phyloP scores from a whole-genome alignment of 495 filamentous ascomycete genomes.

The Pyrenula massariospora region DNA sequence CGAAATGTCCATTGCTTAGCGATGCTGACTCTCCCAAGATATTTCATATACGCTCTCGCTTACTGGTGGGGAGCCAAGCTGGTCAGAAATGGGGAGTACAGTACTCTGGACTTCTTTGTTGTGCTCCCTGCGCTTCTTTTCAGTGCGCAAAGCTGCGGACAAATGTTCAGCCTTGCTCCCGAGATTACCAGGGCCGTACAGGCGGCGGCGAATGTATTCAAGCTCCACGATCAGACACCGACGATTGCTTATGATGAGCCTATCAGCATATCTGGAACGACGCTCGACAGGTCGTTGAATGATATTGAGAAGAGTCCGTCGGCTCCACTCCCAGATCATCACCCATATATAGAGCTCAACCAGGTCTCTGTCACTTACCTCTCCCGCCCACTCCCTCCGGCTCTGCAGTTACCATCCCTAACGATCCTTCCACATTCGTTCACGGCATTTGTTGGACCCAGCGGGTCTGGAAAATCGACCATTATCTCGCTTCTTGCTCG shows the following conservation, averaged over 20 bases:
- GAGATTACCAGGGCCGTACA: slow-evolving; percentile 56
- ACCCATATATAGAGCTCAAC: slow-evolving; percentile 38
- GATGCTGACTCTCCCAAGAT: slow-evolving; percentile 2
- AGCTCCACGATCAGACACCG: slow-evolving; percentile 56
- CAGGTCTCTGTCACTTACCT: slow-evolving; percentile 42
- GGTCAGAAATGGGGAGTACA: slow-evolving; percentile 43
- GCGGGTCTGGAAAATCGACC: slow-evolving; percentile 51
- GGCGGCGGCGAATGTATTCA: slow-evolving; percentile 63
- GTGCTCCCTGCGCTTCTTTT: slow-evolving; percentile 45
- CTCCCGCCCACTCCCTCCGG: slow-evolving; percentile 37
- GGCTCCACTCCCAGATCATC: background rate
- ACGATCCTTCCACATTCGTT: slow-evolving; percentile 45
- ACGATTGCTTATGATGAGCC: slow-evolving; percentile 12
- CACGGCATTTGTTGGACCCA: slow-evolving; percentile 47
- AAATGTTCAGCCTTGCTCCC: slow-evolving; percentile 53
- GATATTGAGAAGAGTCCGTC: background rate
- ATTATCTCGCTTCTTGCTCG: slow-evolving; percentile 49
- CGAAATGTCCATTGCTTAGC: too few species aligned
- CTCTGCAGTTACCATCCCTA: slow-evolving; percentile 41
- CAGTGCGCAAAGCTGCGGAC: slow-evolving; percentile 50
- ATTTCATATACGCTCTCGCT: slow-evolving; percentile 49
- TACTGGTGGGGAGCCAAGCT: slow-evolving; percentile 57
- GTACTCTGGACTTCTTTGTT: slow-evolving; percentile 53
- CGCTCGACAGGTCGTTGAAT: slow-evolving; percentile 19
- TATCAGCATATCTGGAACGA: background rate